These are phyloP conservation scores for Trebouxia sp. DNA, from an alignment of 139 green algal species.

Conservation along the genomic window DNA sequence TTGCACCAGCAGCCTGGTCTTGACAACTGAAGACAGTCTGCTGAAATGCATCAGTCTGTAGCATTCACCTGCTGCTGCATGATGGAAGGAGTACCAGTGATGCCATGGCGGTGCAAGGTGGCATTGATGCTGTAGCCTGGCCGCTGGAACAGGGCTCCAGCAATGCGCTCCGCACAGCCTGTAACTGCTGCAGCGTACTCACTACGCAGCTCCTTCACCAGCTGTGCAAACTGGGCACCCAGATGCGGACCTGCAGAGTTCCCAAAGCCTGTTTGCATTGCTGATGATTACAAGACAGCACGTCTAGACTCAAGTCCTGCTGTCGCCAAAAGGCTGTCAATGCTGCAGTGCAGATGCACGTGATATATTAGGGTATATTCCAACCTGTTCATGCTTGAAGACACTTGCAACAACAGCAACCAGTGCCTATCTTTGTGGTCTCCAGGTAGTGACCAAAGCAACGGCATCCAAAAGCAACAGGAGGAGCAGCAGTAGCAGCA, in stretches of 20 bases:
- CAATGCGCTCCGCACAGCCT: constrained; percentile 49
- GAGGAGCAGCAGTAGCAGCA: neutral
- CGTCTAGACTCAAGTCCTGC: no score
- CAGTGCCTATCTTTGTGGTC: no score
- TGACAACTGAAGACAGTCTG: neutral
- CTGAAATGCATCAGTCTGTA: constrained; percentile 14
- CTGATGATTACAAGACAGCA: no score
- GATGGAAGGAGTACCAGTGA: constrained; percentile 34
- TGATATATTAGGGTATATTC: no score
- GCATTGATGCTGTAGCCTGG: constrained; percentile 30
- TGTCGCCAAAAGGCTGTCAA: no score
- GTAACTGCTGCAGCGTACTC: constrained; percentile 60
- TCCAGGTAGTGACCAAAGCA: no score
- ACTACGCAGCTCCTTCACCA: constrained; percentile 65
- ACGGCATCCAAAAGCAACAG: no score
- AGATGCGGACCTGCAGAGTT: constrained; percentile 38
- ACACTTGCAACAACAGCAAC: no score
- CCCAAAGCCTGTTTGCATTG: neutral
- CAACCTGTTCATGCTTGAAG: no score
- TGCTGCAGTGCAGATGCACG: no score
- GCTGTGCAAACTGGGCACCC: constrained; percentile 63
- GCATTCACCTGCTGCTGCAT: constrained; percentile 37
- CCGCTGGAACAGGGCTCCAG: constrained; percentile 37
- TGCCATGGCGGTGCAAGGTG: constrained; percentile 45
- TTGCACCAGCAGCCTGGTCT: no score